These are phyloP conservation scores for Magnolia changhungtana DNA, from an alignment of 164 flowering plant species.

Conservation along the genomic window DNA sequence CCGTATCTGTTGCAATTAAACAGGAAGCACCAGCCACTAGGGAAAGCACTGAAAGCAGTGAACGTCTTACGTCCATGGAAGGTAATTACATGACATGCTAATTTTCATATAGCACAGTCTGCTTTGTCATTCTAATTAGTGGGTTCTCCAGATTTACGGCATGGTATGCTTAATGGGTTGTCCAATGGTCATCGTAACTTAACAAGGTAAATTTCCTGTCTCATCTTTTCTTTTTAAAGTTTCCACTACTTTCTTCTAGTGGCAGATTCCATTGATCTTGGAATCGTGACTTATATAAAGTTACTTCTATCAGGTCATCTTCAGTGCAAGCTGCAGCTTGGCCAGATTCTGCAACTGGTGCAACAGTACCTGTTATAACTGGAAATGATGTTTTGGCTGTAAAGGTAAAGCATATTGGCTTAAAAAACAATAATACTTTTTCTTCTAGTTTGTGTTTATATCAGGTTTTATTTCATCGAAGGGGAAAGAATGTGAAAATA, in stretches of 20 bases:
- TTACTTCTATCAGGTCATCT: constrained; percentile 30
- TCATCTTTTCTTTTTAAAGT: neutral
- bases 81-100: constrained; percentile 1
- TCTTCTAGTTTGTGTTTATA: neutral
- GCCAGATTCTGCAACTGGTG: constrained; percentile 29
- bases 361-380: constrained; percentile 15
- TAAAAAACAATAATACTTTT: neutral
- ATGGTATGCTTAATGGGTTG: constrained; percentile 29
- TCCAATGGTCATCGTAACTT: constrained; percentile 14
- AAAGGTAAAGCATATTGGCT: constrained; percentile 30
- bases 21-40: constrained; percentile 15
- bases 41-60: constrained; percentile 20
- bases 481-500: too few species aligned
- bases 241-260: neutral
- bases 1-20: constrained; percentile 7
- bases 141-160: constrained; percentile 33
- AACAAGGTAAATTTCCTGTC: constrained; percentile 26
- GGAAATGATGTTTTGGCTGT: constrained; percentile 19
- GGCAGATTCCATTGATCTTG: neutral
- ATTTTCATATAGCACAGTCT: neutral
- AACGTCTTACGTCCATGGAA: constrained; percentile 3
- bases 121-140: constrained; percentile 3
- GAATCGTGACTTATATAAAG: neutral
- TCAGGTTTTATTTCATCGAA: too few species aligned
- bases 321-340: constrained; percentile 30